Percentiles rank a stretch among this genome's conserved stretches.
Evolutionary conservation across 371 early-diverging fungal genomes (phyloP).

Genomic region (Haplosporangium sp.): DNA sequence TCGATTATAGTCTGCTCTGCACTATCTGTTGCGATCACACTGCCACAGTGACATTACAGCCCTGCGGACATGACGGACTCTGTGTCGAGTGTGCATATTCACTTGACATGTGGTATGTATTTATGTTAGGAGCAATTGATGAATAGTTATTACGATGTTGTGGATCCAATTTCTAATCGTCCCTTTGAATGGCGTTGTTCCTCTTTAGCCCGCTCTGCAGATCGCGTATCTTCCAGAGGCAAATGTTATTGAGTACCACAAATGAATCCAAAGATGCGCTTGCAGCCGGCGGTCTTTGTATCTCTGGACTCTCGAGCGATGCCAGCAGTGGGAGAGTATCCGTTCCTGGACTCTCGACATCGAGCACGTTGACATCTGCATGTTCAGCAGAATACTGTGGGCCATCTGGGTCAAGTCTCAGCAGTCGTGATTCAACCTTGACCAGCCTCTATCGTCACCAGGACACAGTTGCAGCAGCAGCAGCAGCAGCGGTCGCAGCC

Average conservation of each 20-base stretch:
- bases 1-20: conserved; percentile 48
- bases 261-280: conserved; percentile 22
- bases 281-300: conserved; percentile 25
- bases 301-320: conserved; percentile 29
- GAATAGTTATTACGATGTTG: neutral
- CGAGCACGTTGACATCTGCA: conserved; percentile 24
- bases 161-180: neutral
- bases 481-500: conserved; percentile 5
- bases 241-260: conserved; percentile 33
- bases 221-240: conserved; percentile 45
- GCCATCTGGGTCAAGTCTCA: conserved; percentile 7
- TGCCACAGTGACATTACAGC: conserved; percentile 52
- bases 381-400: conserved; percentile 53
- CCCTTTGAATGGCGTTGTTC: neutral
- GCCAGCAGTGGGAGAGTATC: conserved; percentile 12
- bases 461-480: conserved; percentile 7
- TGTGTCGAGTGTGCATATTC: conserved; percentile 53
- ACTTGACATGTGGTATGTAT: conserved; percentile 40
- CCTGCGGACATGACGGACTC: conserved; percentile 52
- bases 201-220: conserved; percentile 33
- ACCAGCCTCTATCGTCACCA: conserved; percentile 1
- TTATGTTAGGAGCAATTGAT: neutral
- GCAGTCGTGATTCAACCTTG: neutral
- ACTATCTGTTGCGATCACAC: conserved; percentile 54
- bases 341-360: conserved; percentile 23